Evolutionary conservation across 2,329 filamentous ascomycete genomes (phyloP).

Genomic region (Sclerotinia trifoliorum): DNA sequence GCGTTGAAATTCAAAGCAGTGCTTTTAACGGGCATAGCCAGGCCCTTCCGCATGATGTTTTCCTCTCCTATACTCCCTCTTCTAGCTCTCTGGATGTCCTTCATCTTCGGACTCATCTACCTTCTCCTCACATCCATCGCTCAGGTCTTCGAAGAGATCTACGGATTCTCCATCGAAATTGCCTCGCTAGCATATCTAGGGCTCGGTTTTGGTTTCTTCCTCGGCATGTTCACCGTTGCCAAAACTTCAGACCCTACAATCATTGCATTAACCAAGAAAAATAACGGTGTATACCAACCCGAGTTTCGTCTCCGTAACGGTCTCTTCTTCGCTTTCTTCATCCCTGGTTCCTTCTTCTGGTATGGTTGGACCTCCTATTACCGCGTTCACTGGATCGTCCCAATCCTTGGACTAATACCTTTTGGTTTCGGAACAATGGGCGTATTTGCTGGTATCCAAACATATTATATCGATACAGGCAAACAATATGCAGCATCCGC

Average conservation of each 20-base stretch:
- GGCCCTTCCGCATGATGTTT: constrained; percentile 46
- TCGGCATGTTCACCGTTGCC: constrained; percentile 45
- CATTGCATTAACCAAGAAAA: constrained; percentile 47
- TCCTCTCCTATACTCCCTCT: constrained; percentile 45
- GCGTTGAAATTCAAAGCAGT: constrained; percentile 34
- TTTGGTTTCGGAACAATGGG: constrained; percentile 47
- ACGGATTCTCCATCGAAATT: constrained; percentile 45
- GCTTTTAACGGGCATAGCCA: constrained; percentile 38
- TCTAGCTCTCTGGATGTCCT: constrained; percentile 27
- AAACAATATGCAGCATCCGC: constrained; percentile 43
- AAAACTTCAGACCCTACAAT: constrained; percentile 47
- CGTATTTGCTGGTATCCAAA: constrained; percentile 44
- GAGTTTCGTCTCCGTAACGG: constrained; percentile 44
- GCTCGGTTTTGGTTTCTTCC: constrained; percentile 45
- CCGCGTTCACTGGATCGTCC: constrained; percentile 45
- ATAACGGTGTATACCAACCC: constrained; percentile 38
- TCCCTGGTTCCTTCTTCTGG: constrained; percentile 47
- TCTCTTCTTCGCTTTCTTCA: constrained; percentile 45
- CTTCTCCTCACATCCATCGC: constrained; percentile 33
- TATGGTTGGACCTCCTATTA: constrained; percentile 47
- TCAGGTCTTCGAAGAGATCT: constrained; percentile 35
- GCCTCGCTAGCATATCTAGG: constrained; percentile 49
- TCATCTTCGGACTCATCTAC: constrained; percentile 37
- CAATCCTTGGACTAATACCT: constrained; percentile 42
- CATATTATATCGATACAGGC: constrained; percentile 48